A percentile compares a stretch with the other conserved stretches of the same genome.
These are phyloP conservation scores for Amaranthus hypochondriacus DNA, from an alignment of 148 eudicot genomes.

Conservation along the genomic window DNA sequence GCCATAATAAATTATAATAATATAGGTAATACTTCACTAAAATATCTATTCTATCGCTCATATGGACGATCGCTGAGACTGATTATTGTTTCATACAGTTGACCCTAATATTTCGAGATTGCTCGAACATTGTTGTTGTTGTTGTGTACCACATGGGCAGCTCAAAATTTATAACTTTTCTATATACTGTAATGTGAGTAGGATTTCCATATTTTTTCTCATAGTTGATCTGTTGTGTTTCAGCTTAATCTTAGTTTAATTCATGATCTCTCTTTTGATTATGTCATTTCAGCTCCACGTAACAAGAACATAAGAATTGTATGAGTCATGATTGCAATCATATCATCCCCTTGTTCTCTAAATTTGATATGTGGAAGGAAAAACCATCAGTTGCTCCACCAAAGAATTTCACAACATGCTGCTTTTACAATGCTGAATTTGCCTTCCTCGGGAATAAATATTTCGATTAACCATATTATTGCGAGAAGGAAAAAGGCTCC, in stretches of 20 bases:
- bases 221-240: neutral
- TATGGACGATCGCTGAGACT: too few relatives aligned
- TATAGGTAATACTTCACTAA: too few relatives aligned
- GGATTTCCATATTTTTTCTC: neutral
- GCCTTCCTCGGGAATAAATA: conserved; percentile 6
- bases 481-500: conserved; percentile 7
- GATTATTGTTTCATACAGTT: too few relatives aligned
- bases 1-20: too few relatives aligned
- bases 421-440: conserved; percentile 5
- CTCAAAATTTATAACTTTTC: too few relatives aligned
- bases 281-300: neutral
- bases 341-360: conserved; percentile 20
- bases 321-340: conserved; percentile 30
- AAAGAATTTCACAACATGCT: conserved; percentile 15
- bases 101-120: too few relatives aligned
- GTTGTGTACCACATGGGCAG: too few relatives aligned
- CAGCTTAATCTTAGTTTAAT: too few relatives aligned
- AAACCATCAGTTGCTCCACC: conserved; percentile 11
- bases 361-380: conserved; percentile 13
- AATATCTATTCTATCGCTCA: too few relatives aligned
- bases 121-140: too few relatives aligned
- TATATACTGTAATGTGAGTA: too few relatives aligned
- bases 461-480: neutral
- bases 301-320: neutral
- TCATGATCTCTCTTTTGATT: neutral